A percentile compares a stretch with the other conserved stretches of the same genome.
Evolutionary conservation across 129 eudicot genomes (phyloP).

Genomic region (Saposhnikovia divaricata): DNA sequence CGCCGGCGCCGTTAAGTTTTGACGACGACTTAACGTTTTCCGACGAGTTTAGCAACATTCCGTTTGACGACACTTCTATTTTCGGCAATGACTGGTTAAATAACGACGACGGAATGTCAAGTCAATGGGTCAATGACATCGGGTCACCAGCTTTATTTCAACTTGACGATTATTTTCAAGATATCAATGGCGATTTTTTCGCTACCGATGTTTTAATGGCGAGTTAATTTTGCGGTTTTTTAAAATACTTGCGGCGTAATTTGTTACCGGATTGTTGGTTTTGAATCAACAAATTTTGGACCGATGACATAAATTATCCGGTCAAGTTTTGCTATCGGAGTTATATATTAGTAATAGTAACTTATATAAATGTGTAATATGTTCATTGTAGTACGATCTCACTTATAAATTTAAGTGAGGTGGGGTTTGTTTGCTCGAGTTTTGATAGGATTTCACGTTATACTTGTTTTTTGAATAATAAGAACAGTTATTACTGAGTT

Average conservation of each 20-base stretch:
- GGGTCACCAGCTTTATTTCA: background rate
- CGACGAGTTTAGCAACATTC: slow-evolving; percentile 9
- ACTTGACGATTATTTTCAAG: slow-evolving; percentile 6
- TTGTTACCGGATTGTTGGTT: slow-evolving; percentile 20
- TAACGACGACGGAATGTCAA: background rate
- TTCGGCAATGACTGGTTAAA: slow-evolving; percentile 5
- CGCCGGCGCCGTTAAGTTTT: slow-evolving; percentile 29
- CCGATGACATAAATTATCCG: slow-evolving; percentile 1
- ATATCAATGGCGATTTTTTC: slow-evolving; percentile 1
- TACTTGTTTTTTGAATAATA: slow-evolving; percentile 5
- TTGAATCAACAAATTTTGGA: slow-evolving; percentile 32
- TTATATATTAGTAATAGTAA: background rate
- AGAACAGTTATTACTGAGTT: background rate
- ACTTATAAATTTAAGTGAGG: background rate
- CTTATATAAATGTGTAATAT: background rate
- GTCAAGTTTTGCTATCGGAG: background rate
- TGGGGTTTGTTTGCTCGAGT: slow-evolving; percentile 7
- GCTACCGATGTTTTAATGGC: slow-evolving; percentile 35
- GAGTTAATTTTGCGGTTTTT: background rate
- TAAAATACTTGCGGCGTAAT: slow-evolving; percentile 9
- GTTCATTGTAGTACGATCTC: background rate
- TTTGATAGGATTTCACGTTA: slow-evolving; percentile 3
- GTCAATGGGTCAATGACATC: slow-evolving; percentile 14
- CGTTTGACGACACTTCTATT: slow-evolving; percentile 16
- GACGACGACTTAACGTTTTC: slow-evolving; percentile 24